Conservation (phyloP, 495 filamentous ascomycete species). For the Annulohypoxylon stygium region DNA sequence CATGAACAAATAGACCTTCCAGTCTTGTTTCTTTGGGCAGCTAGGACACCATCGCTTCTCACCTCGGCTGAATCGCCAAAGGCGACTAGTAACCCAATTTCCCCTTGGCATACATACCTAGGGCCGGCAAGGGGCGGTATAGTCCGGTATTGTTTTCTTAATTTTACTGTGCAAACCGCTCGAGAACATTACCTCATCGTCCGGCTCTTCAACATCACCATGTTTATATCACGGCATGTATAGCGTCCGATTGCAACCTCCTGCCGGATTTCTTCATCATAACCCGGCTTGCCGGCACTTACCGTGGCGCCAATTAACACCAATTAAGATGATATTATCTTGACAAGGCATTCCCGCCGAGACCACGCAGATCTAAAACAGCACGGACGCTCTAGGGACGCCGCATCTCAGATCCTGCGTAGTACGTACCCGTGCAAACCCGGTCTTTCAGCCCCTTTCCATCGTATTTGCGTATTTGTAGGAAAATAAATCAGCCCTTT, state of each 20-base stretch:
- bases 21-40: slow-evolving; percentile 23
- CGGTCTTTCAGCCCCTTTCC: slow-evolving; percentile 27
- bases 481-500: slow-evolving; percentile 15
- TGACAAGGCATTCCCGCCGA: slow-evolving; percentile 16
- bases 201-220: slow-evolving; percentile 23
- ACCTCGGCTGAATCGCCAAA: slow-evolving; percentile 45
- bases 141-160: slow-evolving; percentile 21
- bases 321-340: slow-evolving; percentile 23
- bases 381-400: slow-evolving; percentile 29
- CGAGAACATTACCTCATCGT: slow-evolving; percentile 35
- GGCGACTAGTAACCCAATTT: slow-evolving; percentile 34
- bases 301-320: slow-evolving; percentile 12
- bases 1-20: slow-evolving; percentile 14
- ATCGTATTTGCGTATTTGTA: slow-evolving; percentile 20
- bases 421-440: slow-evolving; percentile 20
- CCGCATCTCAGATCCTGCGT: slow-evolving; percentile 30
- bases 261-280: slow-evolving; percentile 38
- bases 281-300: slow-evolving; percentile 33
- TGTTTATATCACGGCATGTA: slow-evolving; percentile 28
- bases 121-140: slow-evolving; percentile 17
- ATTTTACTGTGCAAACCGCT: slow-evolving; percentile 11
- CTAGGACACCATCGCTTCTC: slow-evolving; percentile 21
- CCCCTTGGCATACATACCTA: slow-evolving; percentile 23
- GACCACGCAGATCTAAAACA: slow-evolving; percentile 37
- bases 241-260: slow-evolving; percentile 33